Base-by-base conservation (phyloP, 495 filamentous ascomycete species). In the Aspergillus panamensis region DNA sequence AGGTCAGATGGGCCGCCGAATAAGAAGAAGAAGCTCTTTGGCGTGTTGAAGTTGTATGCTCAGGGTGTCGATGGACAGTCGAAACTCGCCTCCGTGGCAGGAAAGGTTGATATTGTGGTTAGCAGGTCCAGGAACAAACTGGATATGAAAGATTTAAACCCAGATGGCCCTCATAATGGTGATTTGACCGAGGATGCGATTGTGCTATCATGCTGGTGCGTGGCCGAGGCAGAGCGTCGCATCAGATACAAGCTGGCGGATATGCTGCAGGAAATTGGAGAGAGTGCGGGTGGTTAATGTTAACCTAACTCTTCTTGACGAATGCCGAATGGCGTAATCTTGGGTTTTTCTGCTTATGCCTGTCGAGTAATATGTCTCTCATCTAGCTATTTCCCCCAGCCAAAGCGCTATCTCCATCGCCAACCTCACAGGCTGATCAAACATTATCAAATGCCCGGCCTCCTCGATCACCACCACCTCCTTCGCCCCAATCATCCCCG, bases 381-480 rank as follows among this genome's bases (percentile, higher is more conserved):
- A 39, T 39, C 14, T 39, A 6, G 10, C 14, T n/a, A 39, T 8
- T 0, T 39, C 8, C 35, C 10, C 35, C 47, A 69, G 48, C 67
- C 67, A 73, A 55, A 49, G 55, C 0, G 56, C 64, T 14, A 72
- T 29, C 43, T 73, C 71, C n/a, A 67, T 57, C 13, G 60, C 67
- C 12, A 74, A 51, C 17, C 47, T 60, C 16, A 55, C 65, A 33
- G 58, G 60, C 47, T 75, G 69, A 55, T 75, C 72, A 60, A 61
- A 68, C 67, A 70, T 69, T 0, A 70, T 56, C 57, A 73, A 42
- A 66, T 73, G 72, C 0, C 72, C 72, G 6, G 69, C 72, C 10
- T 60, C 63, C 6, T 73, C 67, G 43, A 74, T 65, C 19, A 70
- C 14, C 19, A 65, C 66, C 20, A 70, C 56, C 10, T 62, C 57